Evolutionary conservation across 202 grass and related monocot species (phyloP).

Genomic region (Saccharum hybrid): DNA sequence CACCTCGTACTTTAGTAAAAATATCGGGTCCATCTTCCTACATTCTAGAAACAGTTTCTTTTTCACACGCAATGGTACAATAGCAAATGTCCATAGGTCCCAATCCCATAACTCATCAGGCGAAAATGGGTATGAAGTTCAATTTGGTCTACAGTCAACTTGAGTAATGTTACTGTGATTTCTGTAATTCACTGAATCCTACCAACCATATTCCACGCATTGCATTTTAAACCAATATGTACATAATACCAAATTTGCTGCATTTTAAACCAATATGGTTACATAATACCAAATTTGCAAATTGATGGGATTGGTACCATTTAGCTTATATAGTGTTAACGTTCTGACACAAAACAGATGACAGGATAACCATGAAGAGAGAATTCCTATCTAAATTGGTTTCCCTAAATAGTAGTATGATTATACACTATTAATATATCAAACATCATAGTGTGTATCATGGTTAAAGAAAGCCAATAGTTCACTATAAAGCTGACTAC

Average conservation of each 20-base stretch:
- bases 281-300: too few species aligned
- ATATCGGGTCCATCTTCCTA: not conserved
- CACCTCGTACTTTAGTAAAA: conserved; percentile 7
- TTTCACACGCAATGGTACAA: not conserved
- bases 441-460: conserved; percentile 14
- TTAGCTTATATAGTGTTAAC: not conserved
- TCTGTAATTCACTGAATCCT: conserved; percentile 19
- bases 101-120: not conserved
- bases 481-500: not conserved
- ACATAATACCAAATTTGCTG: not conserved
- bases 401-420: conserved; percentile 2
- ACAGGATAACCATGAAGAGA: conserved; percentile 7
- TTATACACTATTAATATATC: not conserved
- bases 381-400: conserved; percentile 10
- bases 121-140: conserved; percentile 7
- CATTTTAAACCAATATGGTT: too few species aligned
- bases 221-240: not conserved
- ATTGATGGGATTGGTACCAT: not conserved
- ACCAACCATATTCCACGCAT: not conserved
- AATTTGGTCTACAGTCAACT: conserved; percentile 17
- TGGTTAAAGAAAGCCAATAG: conserved; percentile 12
- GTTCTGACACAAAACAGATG: conserved; percentile 29
- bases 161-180: conserved; percentile 15
- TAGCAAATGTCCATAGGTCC: not conserved
- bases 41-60: conserved; percentile 9